Percentiles rank a stretch among this genome's conserved stretches.
These are phyloP conservation scores for Protostelium mycophagum DNA, from an alignment of 78 protist species.

Conservation along the genomic window DNA sequence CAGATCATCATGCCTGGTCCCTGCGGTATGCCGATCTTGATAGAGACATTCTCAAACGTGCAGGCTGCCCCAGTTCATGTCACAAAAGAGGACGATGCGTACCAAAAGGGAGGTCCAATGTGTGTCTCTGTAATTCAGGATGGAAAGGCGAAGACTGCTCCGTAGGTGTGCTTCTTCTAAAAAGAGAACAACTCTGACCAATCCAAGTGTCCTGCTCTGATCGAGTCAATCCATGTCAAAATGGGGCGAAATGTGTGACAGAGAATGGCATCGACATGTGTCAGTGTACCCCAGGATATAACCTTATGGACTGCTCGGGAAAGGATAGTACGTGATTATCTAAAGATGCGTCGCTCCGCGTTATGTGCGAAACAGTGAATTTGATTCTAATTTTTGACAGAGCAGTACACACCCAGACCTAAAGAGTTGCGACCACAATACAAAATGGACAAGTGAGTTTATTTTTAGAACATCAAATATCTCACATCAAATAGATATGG, in stretches of 20 bases:
- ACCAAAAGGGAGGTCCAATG: too few species aligned
- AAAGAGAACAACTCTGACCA: background rate
- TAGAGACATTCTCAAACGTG: too few species aligned
- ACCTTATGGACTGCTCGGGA: background rate
- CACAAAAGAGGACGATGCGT: too few species aligned
- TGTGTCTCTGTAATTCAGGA: background rate
- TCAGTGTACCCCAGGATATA: background rate
- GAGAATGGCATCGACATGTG: background rate
- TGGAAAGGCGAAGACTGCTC: background rate
- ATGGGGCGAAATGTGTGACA: background rate
- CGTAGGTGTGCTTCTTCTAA: background rate
- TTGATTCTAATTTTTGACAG: background rate
- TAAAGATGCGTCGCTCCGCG: too few species aligned
- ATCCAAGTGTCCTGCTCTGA: background rate
- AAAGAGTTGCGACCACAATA: background rate
- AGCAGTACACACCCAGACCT: background rate
- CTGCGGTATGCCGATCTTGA: too few species aligned
- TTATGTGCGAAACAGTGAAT: too few species aligned
- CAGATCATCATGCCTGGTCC: too few species aligned
- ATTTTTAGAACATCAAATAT: background rate
- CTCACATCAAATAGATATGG: background rate
- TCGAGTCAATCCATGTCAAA: background rate
- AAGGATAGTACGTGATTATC: background rate
- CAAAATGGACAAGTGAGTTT: background rate
- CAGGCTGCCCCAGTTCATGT: too few species aligned